These are phyloP conservation scores for Hyaloperonospora brassicae DNA, from an alignment of 352 stramenopile genomes.

Conservation along the genomic window DNA sequence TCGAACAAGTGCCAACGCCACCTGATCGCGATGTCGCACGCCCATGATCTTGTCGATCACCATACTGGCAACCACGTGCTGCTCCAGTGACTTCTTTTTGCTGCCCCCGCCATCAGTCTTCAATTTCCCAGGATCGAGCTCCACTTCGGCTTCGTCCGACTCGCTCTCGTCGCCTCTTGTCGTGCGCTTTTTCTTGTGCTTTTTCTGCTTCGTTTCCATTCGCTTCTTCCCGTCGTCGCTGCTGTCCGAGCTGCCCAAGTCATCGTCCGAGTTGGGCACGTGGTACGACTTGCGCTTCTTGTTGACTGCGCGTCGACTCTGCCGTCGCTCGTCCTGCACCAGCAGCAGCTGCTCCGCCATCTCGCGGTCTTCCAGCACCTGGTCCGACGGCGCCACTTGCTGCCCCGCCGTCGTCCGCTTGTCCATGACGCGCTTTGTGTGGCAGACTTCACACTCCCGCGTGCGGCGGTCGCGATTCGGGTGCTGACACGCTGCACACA, in stretches of 20 bases:
- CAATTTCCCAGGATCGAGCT: conserved; percentile 28
- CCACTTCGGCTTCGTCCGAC: conserved; percentile 39
- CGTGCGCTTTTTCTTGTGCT: conserved; percentile 11
- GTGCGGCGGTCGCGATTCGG: conserved; percentile 35
- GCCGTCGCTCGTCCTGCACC: conserved; percentile 33
- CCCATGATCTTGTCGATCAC: conserved; percentile 88
- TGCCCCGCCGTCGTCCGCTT: conserved; percentile 11
- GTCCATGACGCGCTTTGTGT: conserved; percentile 21
- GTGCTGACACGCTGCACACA: conserved; percentile 38
- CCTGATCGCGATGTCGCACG: conserved; percentile 41
- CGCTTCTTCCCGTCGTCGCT: conserved; percentile 27
- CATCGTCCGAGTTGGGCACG: conserved; percentile 75
- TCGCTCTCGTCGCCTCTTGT: conserved; percentile 25
- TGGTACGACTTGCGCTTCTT: conserved; percentile 74
- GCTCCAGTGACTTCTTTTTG: conserved; percentile 2
- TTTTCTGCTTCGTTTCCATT: too few species aligned
- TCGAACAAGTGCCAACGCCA: conserved; percentile 29
- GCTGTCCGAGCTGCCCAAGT: conserved; percentile 38
- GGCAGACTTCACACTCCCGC: conserved; percentile 39
- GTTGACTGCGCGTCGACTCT: conserved; percentile 55
- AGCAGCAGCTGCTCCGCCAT: conserved; percentile 19
- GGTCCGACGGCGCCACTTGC: background rate
- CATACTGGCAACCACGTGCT: conserved; percentile 33
- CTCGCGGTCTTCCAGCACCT: conserved; percentile 16
- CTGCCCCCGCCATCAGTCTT: conserved; percentile 18